Base-by-base conservation (phyloP, 305 asterid species). In the Plantago lanceolata region DNA sequence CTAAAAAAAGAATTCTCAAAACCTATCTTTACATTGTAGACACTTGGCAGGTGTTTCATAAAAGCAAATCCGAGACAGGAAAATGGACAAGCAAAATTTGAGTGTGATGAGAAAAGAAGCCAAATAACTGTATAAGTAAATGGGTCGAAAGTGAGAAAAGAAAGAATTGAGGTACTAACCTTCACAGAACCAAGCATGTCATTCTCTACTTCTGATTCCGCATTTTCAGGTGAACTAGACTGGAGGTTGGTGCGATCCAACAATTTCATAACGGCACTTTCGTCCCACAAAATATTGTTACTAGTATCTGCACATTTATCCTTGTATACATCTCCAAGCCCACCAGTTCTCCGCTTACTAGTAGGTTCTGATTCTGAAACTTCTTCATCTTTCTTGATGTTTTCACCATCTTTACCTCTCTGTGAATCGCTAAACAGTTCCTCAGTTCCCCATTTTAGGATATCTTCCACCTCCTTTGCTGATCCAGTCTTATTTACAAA, bases 171-270 rank as follows among this genome's bases (percentile, higher is more conserved):
- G 57, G 68, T 24, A 56, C n/a, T 57, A 66, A 87, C 97, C 95
- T 88, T 94, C 62, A 94, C 96, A 54, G 96, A 86, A 68, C 99
- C 99, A 73, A 94, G 97, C 99, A 94, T 88, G 75, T 84, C 94
- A 68, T 72, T 82, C 72, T 94, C 97, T 52, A 75, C 59, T 73
- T 82, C 97, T 11, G 80, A 59, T 69, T 90, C 99, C 18, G 82
- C 82, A 75, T 82, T 85, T 69, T 86, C 95, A 57, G 89, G 82
- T 60, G 84, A 83, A 64, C 81, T 87, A 45, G 94, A 78, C 78
- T 82, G 90, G 71, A 88, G 73, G 68, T 78, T 79, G 59, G 99
- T 81, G 52, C 96, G 96, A 71, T 94, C 99, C 70, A 94, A 90
- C 87, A 94, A 79, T 79, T 90, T 94, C 75, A 72, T 16, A 72